These are phyloP conservation scores for Aulographum hederae DNA, from an alignment of 2,329 filamentous ascomycete genomes.

Conservation along the genomic window DNA sequence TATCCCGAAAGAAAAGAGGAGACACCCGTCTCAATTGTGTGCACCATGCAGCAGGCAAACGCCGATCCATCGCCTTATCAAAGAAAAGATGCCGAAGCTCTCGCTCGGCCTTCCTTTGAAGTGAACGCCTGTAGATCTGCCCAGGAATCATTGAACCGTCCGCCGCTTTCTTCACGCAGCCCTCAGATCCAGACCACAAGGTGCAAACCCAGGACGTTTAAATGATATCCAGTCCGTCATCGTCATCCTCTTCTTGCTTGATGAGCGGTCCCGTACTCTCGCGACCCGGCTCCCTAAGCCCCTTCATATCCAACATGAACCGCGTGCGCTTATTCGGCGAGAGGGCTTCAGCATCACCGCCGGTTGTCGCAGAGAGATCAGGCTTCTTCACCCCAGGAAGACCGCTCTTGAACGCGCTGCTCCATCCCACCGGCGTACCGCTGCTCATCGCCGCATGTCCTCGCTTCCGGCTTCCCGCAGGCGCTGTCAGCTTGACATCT, in stretches of 20 bases:
- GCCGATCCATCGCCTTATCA: too few species aligned
- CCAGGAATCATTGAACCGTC: too few species aligned
- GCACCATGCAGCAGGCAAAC: too few species aligned
- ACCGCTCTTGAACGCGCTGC: slow-evolving; percentile 23
- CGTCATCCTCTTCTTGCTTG: slow-evolving; percentile 13
- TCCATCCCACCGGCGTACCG: slow-evolving; percentile 29
- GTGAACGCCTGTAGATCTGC: too few species aligned
- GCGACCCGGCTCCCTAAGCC: slow-evolving; percentile 28
- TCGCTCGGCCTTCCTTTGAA: too few species aligned
- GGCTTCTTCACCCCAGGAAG: slow-evolving; percentile 17
- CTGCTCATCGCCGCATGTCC: slow-evolving; percentile 9
- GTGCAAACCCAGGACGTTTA: too few species aligned
- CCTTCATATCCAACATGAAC: slow-evolving; percentile 27
- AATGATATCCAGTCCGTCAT: slow-evolving; percentile 28
- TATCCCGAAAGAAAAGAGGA: too few species aligned
- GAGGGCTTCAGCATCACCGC: slow-evolving; percentile 8
- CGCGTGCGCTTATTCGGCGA: slow-evolving; percentile 25
- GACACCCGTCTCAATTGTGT: too few species aligned
- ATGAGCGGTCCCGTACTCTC: slow-evolving; percentile 21
- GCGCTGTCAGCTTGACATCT: slow-evolving; percentile 22
- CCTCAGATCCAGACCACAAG: too few species aligned
- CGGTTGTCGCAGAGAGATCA: slow-evolving; percentile 14
- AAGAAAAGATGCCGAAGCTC: too few species aligned
- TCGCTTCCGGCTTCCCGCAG: slow-evolving; percentile 22
- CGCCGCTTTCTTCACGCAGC: too few species aligned